Evolutionary conservation across 306 rosid species (phyloP), one percentile per base, ranked within the genome.

Genomic region (Rosa persica): DNA sequence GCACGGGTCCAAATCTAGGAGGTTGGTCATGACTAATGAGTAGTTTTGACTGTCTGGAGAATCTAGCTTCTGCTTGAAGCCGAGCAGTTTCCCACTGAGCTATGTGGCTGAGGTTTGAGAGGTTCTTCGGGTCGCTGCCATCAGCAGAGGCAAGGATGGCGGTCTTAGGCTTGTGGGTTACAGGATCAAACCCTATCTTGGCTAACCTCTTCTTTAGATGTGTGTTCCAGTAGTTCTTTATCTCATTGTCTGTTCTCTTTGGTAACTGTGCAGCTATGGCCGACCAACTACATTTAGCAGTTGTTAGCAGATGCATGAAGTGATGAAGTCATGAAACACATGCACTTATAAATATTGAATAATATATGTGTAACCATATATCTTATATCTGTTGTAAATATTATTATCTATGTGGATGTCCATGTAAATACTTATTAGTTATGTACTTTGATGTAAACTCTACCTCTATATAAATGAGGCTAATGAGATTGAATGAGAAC

Each of bases 71-170:
- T 4, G 82, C 77, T 66, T 79, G 64, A 48, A 79, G 73, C 61
- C 82, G 57, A 38, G 36, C 65, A 15, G 43, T 61, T 54, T 79
- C 82, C 82, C 82, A 79, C 52, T 79, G 82, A 48, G 57, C 73
- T 49, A 72, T 72, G 73, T 79, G 82, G 77, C 73, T 79, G 47
- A 79, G 77, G 12, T 60, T 46, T n/a, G 77, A 61, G 12, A 34
- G 20, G 34, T 38, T 62, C 12, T 79, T 79, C 0, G 22, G 34
- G 46, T 79, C 77, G 4, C 73, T 73, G 13, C 62, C 30, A 11
- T 62, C 22, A 13, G 77, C 48, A 9, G 75, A 75, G 49, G 55
- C 40, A 8, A 77, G 68, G 7, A 77, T 36, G 44, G 57, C 51
- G 43, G 57, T 27, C 51, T 34, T 77, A 49, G 75, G 57, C 67